A percentile compares a stretch with the other conserved stretches of the same genome.
Conservation (phyloP, 129 eudicot genomes). For the Tagetes patula region DNA sequence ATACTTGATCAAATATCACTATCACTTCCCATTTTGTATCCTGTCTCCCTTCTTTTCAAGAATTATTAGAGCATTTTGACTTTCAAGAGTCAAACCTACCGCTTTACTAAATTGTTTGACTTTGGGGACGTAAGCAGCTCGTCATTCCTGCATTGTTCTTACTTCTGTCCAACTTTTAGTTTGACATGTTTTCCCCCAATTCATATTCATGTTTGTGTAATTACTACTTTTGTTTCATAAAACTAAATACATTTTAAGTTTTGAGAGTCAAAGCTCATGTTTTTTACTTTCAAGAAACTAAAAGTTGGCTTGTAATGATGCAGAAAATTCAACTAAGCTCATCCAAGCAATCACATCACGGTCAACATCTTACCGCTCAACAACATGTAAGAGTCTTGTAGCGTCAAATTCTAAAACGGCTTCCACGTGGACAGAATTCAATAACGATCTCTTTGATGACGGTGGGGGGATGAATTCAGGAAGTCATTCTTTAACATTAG, state of each 20-base stretch:
- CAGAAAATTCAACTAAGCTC: slow-evolving; percentile 89
- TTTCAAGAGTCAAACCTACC: slow-evolving; percentile 7
- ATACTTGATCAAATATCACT: neutral
- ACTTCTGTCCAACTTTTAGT: neutral
- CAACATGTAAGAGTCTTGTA: slow-evolving; percentile 80
- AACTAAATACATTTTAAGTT: neutral
- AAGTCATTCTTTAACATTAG: slow-evolving; percentile 86
- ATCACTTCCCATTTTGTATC: neutral
- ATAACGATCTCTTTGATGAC: slow-evolving; percentile 86
- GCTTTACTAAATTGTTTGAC: neutral
- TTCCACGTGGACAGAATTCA: slow-evolving; percentile 83
- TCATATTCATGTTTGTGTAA: neutral
- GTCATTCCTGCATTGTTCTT: neutral
- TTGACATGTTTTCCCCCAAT: neutral
- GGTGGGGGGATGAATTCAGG: slow-evolving; percentile 98
- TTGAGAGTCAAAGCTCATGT: neutral
- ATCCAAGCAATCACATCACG: slow-evolving; percentile 73
- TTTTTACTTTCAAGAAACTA: neutral
- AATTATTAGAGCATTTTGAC: slow-evolving; percentile 14
- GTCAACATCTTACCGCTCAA: slow-evolving; percentile 70
- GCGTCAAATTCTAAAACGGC: slow-evolving; percentile 82
- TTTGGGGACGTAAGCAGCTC: neutral
- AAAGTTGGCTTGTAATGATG: slow-evolving; percentile 23
- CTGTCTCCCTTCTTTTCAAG: neutral
- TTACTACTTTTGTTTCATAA: neutral